Base-by-base conservation (phyloP, 1,284 basidiomycete species). In the Heterobasidion annosum region DNA sequence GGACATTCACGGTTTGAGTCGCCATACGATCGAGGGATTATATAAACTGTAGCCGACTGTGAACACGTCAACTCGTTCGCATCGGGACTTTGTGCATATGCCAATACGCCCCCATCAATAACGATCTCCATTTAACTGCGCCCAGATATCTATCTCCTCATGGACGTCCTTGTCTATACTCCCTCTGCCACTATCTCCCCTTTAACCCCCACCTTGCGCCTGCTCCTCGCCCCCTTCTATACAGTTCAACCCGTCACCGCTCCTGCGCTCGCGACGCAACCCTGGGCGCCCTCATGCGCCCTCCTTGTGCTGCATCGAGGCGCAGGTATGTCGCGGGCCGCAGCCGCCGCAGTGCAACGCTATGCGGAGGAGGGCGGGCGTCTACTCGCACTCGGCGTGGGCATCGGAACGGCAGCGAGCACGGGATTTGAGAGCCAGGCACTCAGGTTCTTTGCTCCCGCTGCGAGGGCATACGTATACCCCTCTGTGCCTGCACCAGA, bases 211-310 rank as follows among this genome's bases (percentile, higher is more conserved):
- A 73, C 76, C 8, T 78, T 94, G 34, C 76, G 78, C 37, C 69
- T 77, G 7, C 65, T 87, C 34, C 79, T 93, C 13, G 63, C 76
- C 8, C 85, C 90, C 0, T 78, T 86, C 66, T 94, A 93, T 67
- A 82, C 88, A 13, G 82, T 94, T 40, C 88, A 91, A 57, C 68
- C 79, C 2, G 75, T 93, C 53, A 72, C 81, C 0, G 72, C 77
- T 0, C 70, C 80, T 40, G 66, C 79, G 0, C 72, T 96, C 8
- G 68, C 75, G 0, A 72, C 76, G 0, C 83, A 88, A 54, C 92
- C 92, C 8, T 96, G 93, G 93, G 67, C 81, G 48, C 65, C 73
- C 2, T 77, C 76, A 34, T 93, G 91, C 63, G 85, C 85, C 3
- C 74, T 94, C 1, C 77, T 96, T 6, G 85, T 93, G 49, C 71